phyloP scores from a whole-genome alignment of 2,329 filamentous ascomycete genomes.

The Fusarium domesticum region DNA sequence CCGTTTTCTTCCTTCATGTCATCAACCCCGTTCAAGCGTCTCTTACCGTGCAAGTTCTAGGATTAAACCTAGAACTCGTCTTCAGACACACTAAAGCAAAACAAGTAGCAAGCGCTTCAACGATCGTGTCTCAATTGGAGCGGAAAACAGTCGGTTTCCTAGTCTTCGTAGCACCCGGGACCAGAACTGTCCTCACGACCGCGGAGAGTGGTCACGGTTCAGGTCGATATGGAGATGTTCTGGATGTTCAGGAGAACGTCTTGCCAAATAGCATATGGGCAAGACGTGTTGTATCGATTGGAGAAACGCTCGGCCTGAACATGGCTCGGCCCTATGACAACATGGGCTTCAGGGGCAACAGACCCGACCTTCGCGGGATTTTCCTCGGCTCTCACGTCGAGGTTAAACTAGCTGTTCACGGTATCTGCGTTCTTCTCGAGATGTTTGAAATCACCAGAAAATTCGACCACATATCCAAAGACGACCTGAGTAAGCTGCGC shows the following conservation, averaged over 20 bases:
- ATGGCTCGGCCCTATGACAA: conserved; percentile 32
- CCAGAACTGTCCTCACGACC: conserved; percentile 30
- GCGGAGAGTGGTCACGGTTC: conserved; percentile 36
- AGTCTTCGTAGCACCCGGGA: conserved; percentile 15
- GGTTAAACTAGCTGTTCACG: conserved; percentile 39
- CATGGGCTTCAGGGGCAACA: neutral
- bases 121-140: conserved; percentile 15
- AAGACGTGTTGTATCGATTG: conserved; percentile 29
- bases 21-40: conserved; percentile 24
- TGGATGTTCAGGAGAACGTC: conserved; percentile 22
- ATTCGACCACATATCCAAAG: conserved; percentile 17
- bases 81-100: conserved; percentile 31
- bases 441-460: conserved; percentile 26
- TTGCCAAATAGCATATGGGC: conserved; percentile 35
- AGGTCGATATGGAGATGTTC: conserved; percentile 29
- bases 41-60: conserved; percentile 32
- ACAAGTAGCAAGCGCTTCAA: neutral
- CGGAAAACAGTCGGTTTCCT: conserved; percentile 36
- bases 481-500: conserved; percentile 25
- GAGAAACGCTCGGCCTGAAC: conserved; percentile 28
- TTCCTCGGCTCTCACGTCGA: conserved; percentile 39
- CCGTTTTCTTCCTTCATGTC: conserved; percentile 35
- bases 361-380: conserved; percentile 19
- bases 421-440: conserved; percentile 29
- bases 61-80: conserved; percentile 31